Base-by-base conservation (phyloP, 1,284 basidiomycete species). In the Fomitopsis schrenkii region DNA sequence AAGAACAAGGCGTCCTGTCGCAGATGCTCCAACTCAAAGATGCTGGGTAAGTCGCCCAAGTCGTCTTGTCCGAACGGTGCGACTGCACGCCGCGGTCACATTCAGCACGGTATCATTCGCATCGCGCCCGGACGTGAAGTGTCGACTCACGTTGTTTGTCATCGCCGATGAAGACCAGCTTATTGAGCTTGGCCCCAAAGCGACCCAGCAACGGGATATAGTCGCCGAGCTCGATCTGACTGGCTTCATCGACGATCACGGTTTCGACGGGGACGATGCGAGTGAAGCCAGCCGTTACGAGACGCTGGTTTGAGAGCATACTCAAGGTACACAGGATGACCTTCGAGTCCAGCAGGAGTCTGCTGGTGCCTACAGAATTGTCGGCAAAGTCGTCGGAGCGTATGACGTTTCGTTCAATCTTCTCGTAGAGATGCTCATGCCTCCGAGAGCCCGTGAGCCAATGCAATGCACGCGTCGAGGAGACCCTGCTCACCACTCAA, bases 281-380 rank as follows among this genome's bases (percentile, higher is more conserved):
- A 33, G 63, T 62, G 42, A 74, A 59, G 0, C 68, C 72, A 1
- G 41, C 30, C 0, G 50, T 17, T 7, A 42, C n/a, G 2, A 75
- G 61, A 14, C 57, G 58, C 0, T 65, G 50, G 61, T 77, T 82
- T 1, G 86, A 87, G 3, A 91, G 77, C 85, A 90, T 91, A 66
- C 79, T 78, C 0, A 91, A 70, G n/a, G 90, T 91, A 65, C 84
- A 89, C 8, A 91, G 73, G 5, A 91, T 79, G 0, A 91, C 80
- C 66, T 75, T 73, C 52, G 74, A 76, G 19, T 72, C 79, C 46
- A 69, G 67, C 6, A 84, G 64, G 12, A 69, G 45, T 64, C 63
- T 64, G 59, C 66, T 45, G 55, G 59, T 58, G 26, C 62, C 60
- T 65, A 67, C 28, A 15, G 42, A 0, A 40, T 66, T 59, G 14